Percentiles rank a stretch among this genome's conserved stretches.
Evolutionary conservation across 371 early-diverging fungal genomes (phyloP).

Genomic region (Batrachochytrium dendrobatidis): DNA sequence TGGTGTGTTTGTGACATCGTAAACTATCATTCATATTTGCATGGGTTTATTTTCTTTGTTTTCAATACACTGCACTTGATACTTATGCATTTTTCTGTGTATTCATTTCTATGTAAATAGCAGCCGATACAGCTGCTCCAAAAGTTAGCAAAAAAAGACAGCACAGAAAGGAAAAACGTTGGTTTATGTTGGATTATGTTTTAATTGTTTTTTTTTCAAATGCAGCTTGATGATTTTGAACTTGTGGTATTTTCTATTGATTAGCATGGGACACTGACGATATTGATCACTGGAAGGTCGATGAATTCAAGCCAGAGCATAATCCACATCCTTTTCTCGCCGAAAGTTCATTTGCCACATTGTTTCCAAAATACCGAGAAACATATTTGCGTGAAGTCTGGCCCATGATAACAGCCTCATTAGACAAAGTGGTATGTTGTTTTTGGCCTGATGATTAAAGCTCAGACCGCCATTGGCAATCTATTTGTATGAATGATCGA

Average conservation of each 20-base stretch:
- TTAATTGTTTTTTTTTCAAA: too few species aligned
- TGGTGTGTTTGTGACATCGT: too few species aligned
- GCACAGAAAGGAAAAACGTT: too few species aligned
- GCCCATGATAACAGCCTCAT: constrained; percentile 85
- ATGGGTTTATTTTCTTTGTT: too few species aligned
- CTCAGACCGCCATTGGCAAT: background rate
- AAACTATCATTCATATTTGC: too few species aligned
- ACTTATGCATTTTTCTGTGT: too few species aligned
- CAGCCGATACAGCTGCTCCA: too few species aligned
- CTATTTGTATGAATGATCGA: background rate
- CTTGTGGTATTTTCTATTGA: background rate
- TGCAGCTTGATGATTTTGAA: background rate
- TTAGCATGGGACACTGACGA: constrained; percentile 87
- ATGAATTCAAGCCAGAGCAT: constrained; percentile 76
- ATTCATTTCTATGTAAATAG: too few species aligned
- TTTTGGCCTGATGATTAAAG: background rate
- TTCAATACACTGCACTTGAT: too few species aligned
- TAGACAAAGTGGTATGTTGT: constrained; percentile 66
- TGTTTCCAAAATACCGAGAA: constrained; percentile 98
- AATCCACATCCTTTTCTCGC: constrained; percentile 79
- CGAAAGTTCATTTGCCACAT: constrained; percentile 93
- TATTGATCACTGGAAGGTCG: constrained; percentile 92
- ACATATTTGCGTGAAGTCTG: constrained; percentile 90
- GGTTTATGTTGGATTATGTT: too few species aligned
- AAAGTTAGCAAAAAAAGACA: too few species aligned